Evolutionary conservation across 2,329 filamentous ascomycete genomes (phyloP).

Genomic region (Coleophoma eucalyptorum): DNA sequence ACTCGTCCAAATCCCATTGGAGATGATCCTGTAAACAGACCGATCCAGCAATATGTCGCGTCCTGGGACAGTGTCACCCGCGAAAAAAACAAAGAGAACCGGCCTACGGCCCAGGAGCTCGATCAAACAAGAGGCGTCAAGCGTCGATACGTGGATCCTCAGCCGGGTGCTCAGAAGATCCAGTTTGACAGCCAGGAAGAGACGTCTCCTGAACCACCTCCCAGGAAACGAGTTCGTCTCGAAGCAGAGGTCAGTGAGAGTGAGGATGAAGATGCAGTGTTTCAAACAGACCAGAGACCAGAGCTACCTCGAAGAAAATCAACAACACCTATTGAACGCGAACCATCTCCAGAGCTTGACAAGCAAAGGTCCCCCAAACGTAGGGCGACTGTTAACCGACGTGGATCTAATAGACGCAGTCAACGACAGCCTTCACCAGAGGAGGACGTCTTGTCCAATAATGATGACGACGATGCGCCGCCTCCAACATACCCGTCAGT

Average conservation of each 20-base stretch:
- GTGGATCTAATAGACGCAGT: no score
- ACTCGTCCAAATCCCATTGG: not conserved
- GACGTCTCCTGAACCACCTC: conserved; percentile 1
- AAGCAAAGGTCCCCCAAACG: not conserved
- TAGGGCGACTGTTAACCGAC: not conserved
- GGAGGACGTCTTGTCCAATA: no score
- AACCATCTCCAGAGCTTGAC: not conserved
- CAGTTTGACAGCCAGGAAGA: conserved; percentile 14
- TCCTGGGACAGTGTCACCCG: conserved; percentile 6
- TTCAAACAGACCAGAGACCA: conserved; percentile 16
- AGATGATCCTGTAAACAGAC: not conserved
- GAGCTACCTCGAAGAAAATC: conserved; percentile 10
- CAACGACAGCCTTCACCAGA: no score
- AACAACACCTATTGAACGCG: not conserved
- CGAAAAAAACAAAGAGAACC: conserved; percentile 27
- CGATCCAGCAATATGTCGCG: conserved; percentile 6
- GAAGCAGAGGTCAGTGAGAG: conserved; percentile 9
- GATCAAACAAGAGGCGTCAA: not conserved
- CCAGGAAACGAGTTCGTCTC: conserved; percentile 3
- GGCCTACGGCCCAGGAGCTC: conserved; percentile 2
- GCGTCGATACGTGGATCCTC: conserved; percentile 14
- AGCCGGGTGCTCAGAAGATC: conserved; percentile 13
- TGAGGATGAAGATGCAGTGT: conserved; percentile 15
- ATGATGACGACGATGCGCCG: not conserved
- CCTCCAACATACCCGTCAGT: conserved; percentile 8